Percentiles rank a stretch among this genome's conserved stretches.
phyloP scores from a whole-genome alignment of 163 green algal genomes.

The Scenedesmus sp. region DNA sequence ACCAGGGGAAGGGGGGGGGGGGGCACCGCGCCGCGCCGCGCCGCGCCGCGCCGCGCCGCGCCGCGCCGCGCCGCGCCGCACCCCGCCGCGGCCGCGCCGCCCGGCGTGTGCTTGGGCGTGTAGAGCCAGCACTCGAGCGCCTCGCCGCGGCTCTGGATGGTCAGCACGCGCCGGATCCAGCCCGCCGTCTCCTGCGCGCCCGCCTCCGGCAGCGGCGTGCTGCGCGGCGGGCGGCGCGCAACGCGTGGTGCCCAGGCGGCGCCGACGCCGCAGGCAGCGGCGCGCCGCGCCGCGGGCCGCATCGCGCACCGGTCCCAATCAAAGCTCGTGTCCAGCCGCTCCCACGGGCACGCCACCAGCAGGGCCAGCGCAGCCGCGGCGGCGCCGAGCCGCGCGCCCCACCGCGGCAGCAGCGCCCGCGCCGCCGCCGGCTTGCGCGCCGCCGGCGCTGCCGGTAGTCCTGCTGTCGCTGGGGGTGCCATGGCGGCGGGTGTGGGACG shows the following conservation, averaged over 20 bases:
- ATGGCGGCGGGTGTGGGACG: too few species aligned
- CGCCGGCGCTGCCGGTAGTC: too few species aligned
- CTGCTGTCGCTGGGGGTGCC: too few species aligned
- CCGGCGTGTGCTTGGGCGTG: slow-evolving; percentile 30
- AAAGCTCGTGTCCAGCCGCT: slow-evolving; percentile 14
- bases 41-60: not conserved
- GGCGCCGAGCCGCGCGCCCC: not conserved
- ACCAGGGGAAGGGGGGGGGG: not conserved
- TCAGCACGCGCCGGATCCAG: slow-evolving; percentile 25
- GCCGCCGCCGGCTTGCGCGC: too few species aligned
- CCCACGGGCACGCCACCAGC: slow-evolving; percentile 26
- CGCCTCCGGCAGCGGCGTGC: not conserved
- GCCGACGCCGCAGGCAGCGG: too few species aligned
- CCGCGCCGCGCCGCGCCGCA: not conserved
- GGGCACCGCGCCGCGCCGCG: not conserved
- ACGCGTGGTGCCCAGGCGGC: too few species aligned
- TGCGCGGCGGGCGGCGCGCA: too few species aligned
- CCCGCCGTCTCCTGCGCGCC: slow-evolving; percentile 27
- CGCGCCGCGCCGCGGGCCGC: too few species aligned
- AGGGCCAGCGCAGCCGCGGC: slow-evolving; percentile 11
- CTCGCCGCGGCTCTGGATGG: slow-evolving; percentile 30
- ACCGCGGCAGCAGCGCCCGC: too few species aligned
- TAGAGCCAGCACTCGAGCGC: slow-evolving; percentile 48
- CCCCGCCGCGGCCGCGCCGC: too few species aligned
- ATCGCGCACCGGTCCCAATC: slow-evolving; percentile 8